These are phyloP conservation scores for Hymenoscyphus repandus DNA, from an alignment of 2,329 filamentous ascomycete genomes.

Conservation along the genomic window DNA sequence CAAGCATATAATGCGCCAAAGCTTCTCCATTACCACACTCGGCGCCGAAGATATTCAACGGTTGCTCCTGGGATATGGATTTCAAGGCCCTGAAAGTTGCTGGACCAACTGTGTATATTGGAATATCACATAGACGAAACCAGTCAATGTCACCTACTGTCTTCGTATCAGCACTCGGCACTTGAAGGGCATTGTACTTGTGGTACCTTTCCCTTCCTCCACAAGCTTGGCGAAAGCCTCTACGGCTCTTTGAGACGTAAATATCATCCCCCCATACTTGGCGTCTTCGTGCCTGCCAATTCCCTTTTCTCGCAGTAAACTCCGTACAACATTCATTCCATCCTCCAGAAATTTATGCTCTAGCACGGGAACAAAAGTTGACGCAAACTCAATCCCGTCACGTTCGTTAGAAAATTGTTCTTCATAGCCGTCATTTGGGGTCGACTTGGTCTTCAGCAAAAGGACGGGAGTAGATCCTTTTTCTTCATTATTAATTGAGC, in stretches of 20 bases:
- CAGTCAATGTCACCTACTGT: conserved; percentile 31
- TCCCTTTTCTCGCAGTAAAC: conserved; percentile 40
- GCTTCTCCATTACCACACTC: conserved; percentile 81
- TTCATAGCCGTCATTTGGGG: conserved; percentile 66
- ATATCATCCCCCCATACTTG: conserved; percentile 71
- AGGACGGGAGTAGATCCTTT: conserved; percentile 50
- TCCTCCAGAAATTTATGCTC: conserved; percentile 62
- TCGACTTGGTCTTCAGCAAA: conserved; percentile 73
- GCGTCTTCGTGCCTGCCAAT: conserved; percentile 36
- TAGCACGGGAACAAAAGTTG: conserved; percentile 71
- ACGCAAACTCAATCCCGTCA: conserved; percentile 46
- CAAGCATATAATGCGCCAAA: conserved; percentile 71
- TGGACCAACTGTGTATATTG: conserved; percentile 74
- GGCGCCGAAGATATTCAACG: conserved; percentile 65
- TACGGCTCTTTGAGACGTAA: conserved; percentile 79
- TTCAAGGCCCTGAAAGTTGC: conserved; percentile 71
- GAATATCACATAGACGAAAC: conserved; percentile 51
- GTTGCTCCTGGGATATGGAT: conserved; percentile 45
- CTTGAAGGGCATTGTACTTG: not conserved
- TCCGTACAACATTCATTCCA: conserved; percentile 49
- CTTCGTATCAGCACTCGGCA: not conserved
- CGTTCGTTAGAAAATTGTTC: conserved; percentile 53
- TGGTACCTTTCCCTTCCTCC: conserved; percentile 36
- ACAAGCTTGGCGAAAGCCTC: conserved; percentile 68
- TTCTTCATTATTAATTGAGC: conserved; percentile 5